A percentile compares a stretch with the other conserved stretches of the same genome.
Evolutionary conservation across 805 yeast genomes (phyloP).

Genomic region (Metschnikowia reukaufii): DNA sequence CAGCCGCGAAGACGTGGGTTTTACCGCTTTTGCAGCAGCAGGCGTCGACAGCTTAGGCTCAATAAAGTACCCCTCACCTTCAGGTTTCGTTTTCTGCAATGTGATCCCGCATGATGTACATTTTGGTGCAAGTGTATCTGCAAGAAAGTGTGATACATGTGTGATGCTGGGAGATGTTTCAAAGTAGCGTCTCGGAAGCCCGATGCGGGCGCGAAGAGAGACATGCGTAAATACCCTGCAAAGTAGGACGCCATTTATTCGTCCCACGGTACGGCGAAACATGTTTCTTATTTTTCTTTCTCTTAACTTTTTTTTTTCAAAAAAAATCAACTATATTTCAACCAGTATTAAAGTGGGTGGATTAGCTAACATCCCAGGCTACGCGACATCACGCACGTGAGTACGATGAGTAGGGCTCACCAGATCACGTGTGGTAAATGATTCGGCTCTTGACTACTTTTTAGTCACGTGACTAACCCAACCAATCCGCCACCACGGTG

Average conservation of each 20-base stretch:
- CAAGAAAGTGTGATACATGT: slow-evolving; percentile 16
- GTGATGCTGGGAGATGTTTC: slow-evolving; percentile 5
- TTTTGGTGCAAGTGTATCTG: slow-evolving; percentile 18
- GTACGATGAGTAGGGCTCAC: too few species aligned
- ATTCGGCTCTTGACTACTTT: too few species aligned
- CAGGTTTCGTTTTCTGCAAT: slow-evolving; percentile 43
- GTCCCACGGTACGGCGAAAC: neutral
- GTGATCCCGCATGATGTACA: slow-evolving; percentile 62
- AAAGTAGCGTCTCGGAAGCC: slow-evolving; percentile 7
- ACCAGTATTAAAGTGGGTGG: too few species aligned
- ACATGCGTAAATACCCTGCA: slow-evolving; percentile 1
- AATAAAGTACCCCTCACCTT: slow-evolving; percentile 45
- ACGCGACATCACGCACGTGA: too few species aligned
- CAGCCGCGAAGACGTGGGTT: slow-evolving; percentile 8
- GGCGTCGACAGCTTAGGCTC: slow-evolving; percentile 6
- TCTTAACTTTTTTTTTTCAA: neutral
- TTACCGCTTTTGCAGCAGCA: neutral
- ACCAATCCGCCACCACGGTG: neutral
- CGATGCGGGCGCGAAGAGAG: slow-evolving; percentile 6
- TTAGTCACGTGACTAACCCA: slow-evolving; percentile 1
- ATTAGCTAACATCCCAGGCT: too few species aligned
- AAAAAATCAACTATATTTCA: too few species aligned
- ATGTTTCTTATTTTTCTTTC: neutral
- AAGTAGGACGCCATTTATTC: neutral
- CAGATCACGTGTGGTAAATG: too few species aligned